Evolutionary conservation across 2,329 filamentous ascomycete genomes (phyloP).

Genomic region (Aspergillus sclerotialis): DNA sequence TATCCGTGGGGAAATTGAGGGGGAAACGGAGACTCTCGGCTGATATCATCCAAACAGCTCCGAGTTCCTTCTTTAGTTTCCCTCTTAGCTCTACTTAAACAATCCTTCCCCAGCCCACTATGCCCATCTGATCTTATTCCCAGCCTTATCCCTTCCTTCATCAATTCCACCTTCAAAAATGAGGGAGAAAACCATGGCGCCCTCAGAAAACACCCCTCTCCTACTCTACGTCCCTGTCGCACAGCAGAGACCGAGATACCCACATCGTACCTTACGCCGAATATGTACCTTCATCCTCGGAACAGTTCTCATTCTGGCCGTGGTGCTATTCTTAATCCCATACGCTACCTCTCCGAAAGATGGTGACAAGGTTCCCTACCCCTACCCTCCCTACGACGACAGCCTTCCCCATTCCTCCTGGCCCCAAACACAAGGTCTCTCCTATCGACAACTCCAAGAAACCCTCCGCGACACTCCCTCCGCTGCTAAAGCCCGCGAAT

Average conservation of each 20-base stretch:
- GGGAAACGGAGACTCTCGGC: too few relatives aligned
- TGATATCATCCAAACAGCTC: background rate
- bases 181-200: slow-evolving; percentile 32
- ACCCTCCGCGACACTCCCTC: slow-evolving; percentile 50
- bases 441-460: slow-evolving; percentile 48
- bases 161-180: slow-evolving; percentile 12
- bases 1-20: too few relatives aligned
- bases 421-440: slow-evolving; percentile 40
- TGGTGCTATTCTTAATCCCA: slow-evolving; percentile 37
- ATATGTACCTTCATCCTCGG: slow-evolving; percentile 35
- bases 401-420: slow-evolving; percentile 32
- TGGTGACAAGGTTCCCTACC: slow-evolving; percentile 31
- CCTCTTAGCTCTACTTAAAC: background rate
- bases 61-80: background rate
- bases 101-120: background rate
- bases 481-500: slow-evolving; percentile 55
- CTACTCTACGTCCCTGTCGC: slow-evolving; percentile 35
- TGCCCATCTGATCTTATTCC: background rate
- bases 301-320: slow-evolving; percentile 29
- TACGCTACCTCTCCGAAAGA: slow-evolving; percentile 30
- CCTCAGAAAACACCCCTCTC: slow-evolving; percentile 36
- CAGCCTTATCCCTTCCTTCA: slow-evolving; percentile 1
- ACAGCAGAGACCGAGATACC: slow-evolving; percentile 34
- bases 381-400: slow-evolving; percentile 34
- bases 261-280: slow-evolving; percentile 35